Conservation (phyloP, 805 yeast genomes). For the Ogataea nakhonphanomensis region DNA sequence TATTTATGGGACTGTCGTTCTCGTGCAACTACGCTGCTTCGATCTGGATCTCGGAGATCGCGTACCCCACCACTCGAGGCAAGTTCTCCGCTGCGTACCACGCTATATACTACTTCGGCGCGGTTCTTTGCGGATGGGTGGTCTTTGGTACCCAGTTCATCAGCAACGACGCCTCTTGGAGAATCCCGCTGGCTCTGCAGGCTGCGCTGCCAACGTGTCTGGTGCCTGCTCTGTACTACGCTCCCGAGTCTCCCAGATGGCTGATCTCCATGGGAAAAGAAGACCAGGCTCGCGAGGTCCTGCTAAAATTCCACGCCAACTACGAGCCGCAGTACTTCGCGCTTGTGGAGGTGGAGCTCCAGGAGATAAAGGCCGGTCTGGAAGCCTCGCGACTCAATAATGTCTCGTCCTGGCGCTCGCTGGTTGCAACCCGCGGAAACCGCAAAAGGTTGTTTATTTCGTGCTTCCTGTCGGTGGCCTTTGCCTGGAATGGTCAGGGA, state of each 20-base stretch:
- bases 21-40: slow-evolving; percentile 20
- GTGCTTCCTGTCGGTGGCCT: slow-evolving; percentile 30
- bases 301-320: slow-evolving; percentile 37
- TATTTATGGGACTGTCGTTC: slow-evolving; percentile 18
- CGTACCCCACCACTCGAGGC: slow-evolving; percentile 36
- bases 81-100: slow-evolving; percentile 35
- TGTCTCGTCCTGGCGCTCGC: slow-evolving; percentile 33
- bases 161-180: slow-evolving; percentile 31
- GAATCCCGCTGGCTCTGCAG: slow-evolving; percentile 40
- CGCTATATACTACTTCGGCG: slow-evolving; percentile 42
- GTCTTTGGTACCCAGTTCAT: slow-evolving; percentile 38
- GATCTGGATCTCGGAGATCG: slow-evolving; percentile 29
- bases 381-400: slow-evolving; percentile 34
- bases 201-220: slow-evolving; percentile 36
- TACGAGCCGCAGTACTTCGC: slow-evolving; percentile 29
- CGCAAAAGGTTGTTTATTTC: slow-evolving; percentile 37
- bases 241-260: slow-evolving; percentile 40
- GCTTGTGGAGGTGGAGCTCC: slow-evolving; percentile 35
- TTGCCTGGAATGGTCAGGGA: slow-evolving; percentile 44
- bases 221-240: slow-evolving; percentile 25
- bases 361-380: slow-evolving; percentile 28
- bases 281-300: slow-evolving; percentile 33
- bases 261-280: slow-evolving; percentile 30
- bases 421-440: slow-evolving; percentile 35
- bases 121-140: slow-evolving; percentile 41